Conservation (phyloP, 2,329 filamentous ascomycete genomes). For the Talaromyces funiculosus region DNA sequence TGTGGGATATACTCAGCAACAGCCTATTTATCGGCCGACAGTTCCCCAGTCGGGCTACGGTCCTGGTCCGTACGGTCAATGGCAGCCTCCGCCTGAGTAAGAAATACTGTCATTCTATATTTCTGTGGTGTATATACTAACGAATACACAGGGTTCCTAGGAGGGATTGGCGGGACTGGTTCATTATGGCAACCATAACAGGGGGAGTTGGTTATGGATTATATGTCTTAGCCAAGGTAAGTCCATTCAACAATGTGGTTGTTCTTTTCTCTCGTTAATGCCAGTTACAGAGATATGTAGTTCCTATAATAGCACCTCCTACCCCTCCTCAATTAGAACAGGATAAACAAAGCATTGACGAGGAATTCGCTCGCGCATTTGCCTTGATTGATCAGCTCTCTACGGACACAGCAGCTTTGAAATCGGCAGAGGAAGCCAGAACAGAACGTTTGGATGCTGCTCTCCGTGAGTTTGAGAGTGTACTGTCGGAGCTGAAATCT, state of each 20-base stretch:
- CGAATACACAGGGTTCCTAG: constrained; percentile 51
- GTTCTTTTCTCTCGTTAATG: constrained; percentile 10
- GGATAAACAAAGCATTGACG: constrained; percentile 88
- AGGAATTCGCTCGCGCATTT: constrained; percentile 89
- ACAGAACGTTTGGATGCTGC: constrained; percentile 78
- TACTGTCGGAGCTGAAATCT: constrained; percentile 74
- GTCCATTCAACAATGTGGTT: constrained; percentile 4
- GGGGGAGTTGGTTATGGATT: constrained; percentile 84
- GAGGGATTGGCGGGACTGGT: constrained; percentile 97
- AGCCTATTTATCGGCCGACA: constrained; percentile 34
- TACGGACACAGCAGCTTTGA: constrained; percentile 82
- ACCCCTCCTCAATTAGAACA: constrained; percentile 90
- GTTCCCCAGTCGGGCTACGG: constrained; percentile 43
- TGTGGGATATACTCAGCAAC: constrained; percentile 43
- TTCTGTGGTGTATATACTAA: background rate
- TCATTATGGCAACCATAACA: constrained; percentile 97
- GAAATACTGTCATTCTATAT: constrained; percentile 13
- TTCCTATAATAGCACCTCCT: constrained; percentile 84
- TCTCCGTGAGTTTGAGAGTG: constrained; percentile 75
- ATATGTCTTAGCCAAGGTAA: constrained; percentile 79
- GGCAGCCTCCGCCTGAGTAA: constrained; percentile 52
- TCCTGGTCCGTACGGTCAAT: constrained; percentile 49
- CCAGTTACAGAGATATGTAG: constrained; percentile 68
- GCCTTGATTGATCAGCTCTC: constrained; percentile 84
- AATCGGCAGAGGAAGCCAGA: constrained; percentile 76